Conservation (phyloP, 805 yeast species). For the Candida chauliodis region DNA sequence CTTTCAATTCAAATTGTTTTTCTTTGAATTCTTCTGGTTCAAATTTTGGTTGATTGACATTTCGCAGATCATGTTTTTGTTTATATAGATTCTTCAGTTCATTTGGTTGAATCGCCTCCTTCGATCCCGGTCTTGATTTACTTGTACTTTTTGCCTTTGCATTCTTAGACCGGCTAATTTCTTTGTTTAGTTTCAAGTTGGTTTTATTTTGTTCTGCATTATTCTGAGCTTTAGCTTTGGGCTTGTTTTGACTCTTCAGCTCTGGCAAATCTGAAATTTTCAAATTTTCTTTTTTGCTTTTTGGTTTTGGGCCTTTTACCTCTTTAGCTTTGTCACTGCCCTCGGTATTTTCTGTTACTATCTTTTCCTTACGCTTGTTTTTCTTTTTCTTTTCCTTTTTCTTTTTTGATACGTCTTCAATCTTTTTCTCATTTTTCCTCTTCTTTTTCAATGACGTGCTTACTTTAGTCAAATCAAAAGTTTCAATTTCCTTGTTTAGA, state of each 20-base stretch:
- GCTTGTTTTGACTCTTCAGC: constrained; percentile 8
- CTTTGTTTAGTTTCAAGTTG: no score
- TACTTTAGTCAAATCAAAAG: constrained; percentile 11
- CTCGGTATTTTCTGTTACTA: constrained; percentile 8
- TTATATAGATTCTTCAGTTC: no score
- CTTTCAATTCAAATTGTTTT: no score
- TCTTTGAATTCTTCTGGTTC: no score
- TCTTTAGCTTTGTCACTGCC: constrained; percentile 12
- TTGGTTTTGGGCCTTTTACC: constrained; percentile 6
- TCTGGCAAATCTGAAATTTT: constrained; percentile 3
- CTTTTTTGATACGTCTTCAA: constrained; percentile 9
- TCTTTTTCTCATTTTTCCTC: constrained; percentile 6
- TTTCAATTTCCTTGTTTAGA: constrained; percentile 10
- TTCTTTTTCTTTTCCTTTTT: constrained; percentile 11
- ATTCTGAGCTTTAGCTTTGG: background rate
- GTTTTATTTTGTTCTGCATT: background rate
- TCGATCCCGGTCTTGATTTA: no score
- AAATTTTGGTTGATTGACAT: no score
- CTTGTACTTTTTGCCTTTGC: no score
- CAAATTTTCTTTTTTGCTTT: background rate
- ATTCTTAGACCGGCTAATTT: no score
- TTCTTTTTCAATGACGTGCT: constrained; percentile 8
- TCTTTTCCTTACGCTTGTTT: constrained; percentile 10
- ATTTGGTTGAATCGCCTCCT: no score
- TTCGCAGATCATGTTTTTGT: no score